Base-by-base conservation (phyloP, 345 rosid species). In the Salix arbutifolia region DNA sequence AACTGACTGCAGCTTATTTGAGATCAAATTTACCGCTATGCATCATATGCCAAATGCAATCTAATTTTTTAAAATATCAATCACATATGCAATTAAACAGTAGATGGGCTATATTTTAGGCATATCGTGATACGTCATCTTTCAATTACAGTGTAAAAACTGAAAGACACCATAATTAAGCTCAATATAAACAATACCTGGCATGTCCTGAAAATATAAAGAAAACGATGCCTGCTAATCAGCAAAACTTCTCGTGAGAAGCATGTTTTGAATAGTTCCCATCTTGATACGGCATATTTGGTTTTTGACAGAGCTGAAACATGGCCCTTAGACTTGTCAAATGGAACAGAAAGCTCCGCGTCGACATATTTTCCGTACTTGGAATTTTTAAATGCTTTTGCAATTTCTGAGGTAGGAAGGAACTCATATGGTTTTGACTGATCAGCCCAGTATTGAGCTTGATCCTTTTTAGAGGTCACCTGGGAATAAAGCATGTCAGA, bases 361-460 rank as follows among this genome's bases (percentile, higher is more conserved):
- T 87, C 81, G 62, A 88, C 74, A 71, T 87, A 80, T 72, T 64
- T 85, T 33, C 97, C 96, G 71, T 83, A 91, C 64, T 74, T 83
- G 21, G 98, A 94, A 67, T 72, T 83, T 44, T 82, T 83, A 76
- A 94, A 94, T 52, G 91, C 94, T 79, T 73, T 86, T 16, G 97
- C 97, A 35, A 94, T 92, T 78, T 86, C 91, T 69, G 91, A 81
- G 79, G 79, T 91, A 1, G 97, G 80, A 75, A 92, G 56, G 79
- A 81, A 94, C 61, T 40, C 82, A 75, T 92, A 89, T 48, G 97
- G 91, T 81, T 81, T 90, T 17, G 92, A 88, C 66, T 87, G 84
- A 84, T 94, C 92, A 33, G 95, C 97, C 98, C 97, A 94, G 75
- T 92, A 94, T 76, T 94, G 98, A 79, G 92, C 97, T 89, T 94